Evolutionary conservation across 2,329 filamentous ascomycete species (phyloP).

Genomic region (Claviceps sp.): DNA sequence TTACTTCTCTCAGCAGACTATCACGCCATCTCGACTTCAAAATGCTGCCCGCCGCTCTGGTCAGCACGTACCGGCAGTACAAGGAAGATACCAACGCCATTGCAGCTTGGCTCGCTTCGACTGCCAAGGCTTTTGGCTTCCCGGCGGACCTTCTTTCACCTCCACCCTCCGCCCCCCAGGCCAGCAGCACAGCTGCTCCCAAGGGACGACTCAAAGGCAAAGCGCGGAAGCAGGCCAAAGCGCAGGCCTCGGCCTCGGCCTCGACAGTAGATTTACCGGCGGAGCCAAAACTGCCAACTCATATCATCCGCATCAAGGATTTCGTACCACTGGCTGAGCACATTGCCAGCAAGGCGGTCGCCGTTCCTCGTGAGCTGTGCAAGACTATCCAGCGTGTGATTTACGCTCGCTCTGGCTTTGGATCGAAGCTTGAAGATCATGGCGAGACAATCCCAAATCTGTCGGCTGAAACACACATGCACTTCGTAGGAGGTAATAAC

Average conservation of each 20-base stretch:
- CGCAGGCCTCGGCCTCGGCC: background rate
- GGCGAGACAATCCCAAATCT: constrained; percentile 7
- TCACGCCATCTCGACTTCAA: background rate
- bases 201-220: background rate
- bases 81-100: constrained; percentile 27
- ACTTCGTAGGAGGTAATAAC: constrained; percentile 10
- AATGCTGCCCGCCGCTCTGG: constrained; percentile 13
- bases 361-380: constrained; percentile 17
- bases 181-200: background rate
- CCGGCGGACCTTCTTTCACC: constrained; percentile 10
- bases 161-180: background rate
- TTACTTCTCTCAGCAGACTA: no score
- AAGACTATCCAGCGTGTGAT: constrained; percentile 25
- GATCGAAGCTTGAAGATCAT: constrained; percentile 7
- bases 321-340: constrained; percentile 23
- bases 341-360: constrained; percentile 5
- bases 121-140: constrained; percentile 22
- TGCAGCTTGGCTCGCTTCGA: constrained; percentile 27
- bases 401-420: constrained; percentile 17
- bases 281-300: constrained; percentile 9
- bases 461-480: constrained; percentile 10
- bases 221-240: background rate
- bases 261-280: background rate
- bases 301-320: constrained; percentile 23
- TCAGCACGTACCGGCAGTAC: constrained; percentile 24